Percentiles rank a stretch among this genome's conserved stretches.
Evolutionary conservation across 2,329 filamentous ascomycete genomes (phyloP).

Genomic region (Calonectria hawksworthii): DNA sequence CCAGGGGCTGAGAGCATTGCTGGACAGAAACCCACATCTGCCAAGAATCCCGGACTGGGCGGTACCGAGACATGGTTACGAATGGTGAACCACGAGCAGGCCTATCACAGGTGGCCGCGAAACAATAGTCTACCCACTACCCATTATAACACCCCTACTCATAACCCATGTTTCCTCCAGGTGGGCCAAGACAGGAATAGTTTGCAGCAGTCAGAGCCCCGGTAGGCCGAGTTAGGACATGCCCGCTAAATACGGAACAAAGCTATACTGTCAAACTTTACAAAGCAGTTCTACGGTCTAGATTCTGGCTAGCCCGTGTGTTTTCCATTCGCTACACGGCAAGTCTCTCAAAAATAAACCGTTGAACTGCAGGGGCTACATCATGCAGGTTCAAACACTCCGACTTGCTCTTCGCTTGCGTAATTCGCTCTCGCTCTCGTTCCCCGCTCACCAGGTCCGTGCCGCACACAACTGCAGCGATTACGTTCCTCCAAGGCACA

Average conservation of each 20-base stretch:
- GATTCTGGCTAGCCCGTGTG: too few species aligned
- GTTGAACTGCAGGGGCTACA: not conserved
- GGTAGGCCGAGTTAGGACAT: too few species aligned
- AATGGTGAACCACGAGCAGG: not conserved
- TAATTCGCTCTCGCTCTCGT: not conserved
- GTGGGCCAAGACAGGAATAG: not conserved
- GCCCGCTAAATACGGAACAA: too few species aligned
- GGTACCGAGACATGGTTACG: not conserved
- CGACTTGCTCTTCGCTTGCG: not conserved
- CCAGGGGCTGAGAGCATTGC: not conserved
- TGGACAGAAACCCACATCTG: not conserved
- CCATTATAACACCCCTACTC: not conserved
- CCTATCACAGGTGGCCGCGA: not conserved
- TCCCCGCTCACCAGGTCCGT: not conserved
- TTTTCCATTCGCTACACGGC: not conserved
- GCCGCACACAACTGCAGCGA: not conserved
- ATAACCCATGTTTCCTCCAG: not conserved
- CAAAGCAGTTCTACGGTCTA: not conserved
- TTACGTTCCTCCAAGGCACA: not conserved
- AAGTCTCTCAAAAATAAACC: not conserved
- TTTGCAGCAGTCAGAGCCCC: too few species aligned
- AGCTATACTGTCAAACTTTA: not conserved
- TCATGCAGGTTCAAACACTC: not conserved
- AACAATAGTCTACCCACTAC: not conserved
- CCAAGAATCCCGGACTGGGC: not conserved